phyloP scores from a whole-genome alignment of 805 yeast species.

The Lachancea thermotolerans region DNA sequence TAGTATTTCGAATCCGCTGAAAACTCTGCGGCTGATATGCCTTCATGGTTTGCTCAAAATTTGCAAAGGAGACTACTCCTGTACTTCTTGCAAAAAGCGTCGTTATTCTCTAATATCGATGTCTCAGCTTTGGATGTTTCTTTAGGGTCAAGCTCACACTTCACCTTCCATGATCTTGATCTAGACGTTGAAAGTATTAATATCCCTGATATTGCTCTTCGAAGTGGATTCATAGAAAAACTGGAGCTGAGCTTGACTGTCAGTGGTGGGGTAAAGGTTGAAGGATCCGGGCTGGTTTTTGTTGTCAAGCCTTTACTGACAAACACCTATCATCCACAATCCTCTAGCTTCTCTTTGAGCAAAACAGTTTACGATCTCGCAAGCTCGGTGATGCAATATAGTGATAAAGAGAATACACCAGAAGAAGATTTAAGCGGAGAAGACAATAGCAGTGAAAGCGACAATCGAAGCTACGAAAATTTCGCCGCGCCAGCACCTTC shows the following conservation, averaged over 20 bases:
- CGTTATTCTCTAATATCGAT: conserved; percentile 76
- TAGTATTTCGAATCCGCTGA: neutral
- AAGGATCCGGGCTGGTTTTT: conserved; percentile 49
- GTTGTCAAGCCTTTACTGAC: conserved; percentile 14
- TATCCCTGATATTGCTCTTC: conserved; percentile 55
- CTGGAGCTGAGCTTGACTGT: conserved; percentile 56
- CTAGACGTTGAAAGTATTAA: conserved; percentile 65
- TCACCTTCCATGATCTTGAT: conserved; percentile 52
- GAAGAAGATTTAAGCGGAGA: conserved; percentile 9
- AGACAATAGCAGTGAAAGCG: conserved; percentile 12
- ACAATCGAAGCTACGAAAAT: conserved; percentile 11
- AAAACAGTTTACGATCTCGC: conserved; percentile 75
- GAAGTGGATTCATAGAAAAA: conserved; percentile 53
- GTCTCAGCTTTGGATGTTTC: conserved; percentile 77
- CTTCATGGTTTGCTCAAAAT: conserved; percentile 75
- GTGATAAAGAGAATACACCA: conserved; percentile 21
- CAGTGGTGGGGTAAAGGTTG: conserved; percentile 62
- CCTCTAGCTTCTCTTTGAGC: conserved; percentile 45
- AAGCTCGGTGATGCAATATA: conserved; percentile 36
- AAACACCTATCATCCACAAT: conserved; percentile 21
- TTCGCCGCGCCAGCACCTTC: conserved; percentile 20
- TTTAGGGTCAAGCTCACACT: conserved; percentile 48
- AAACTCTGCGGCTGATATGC: conserved; percentile 11
- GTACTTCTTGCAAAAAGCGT: conserved; percentile 73
- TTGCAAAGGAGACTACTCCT: conserved; percentile 75